Evolutionary conservation across 176 grass and related monocot species (phyloP), one percentile per base, ranked within the genome.

Genomic region (Hordeum marinum): DNA sequence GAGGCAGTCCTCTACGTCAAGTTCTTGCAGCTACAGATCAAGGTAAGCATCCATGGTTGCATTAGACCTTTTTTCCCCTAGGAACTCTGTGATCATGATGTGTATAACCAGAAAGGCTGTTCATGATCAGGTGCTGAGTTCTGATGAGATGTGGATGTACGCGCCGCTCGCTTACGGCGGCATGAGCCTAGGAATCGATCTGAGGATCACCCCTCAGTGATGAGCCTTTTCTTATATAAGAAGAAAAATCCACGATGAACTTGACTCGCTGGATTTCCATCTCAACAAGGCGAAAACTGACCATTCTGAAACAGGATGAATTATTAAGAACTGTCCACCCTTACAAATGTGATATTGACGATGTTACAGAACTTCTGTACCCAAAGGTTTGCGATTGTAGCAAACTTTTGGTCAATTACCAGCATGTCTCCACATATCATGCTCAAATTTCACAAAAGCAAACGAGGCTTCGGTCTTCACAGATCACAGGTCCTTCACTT

Each of bases 81-180:
- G 1, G 27, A 25, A 8, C 26, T 72, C 48, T 78, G 63, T 61
- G 64, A 43, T 50, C 18, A 34, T 17, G 15, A 83, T 29, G 65
- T 74, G 59, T 91, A 66, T 91, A 54, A 66, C 32, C 9, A 58
- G 63, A 85, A 70, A 69, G 7, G 0, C 72, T 65, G 50, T 76
- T 35, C 58, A 45, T 85, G n/a, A 78, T 37, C 88, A 94, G 92
- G 91, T 97, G 18, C 75, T 97, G 37, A 94, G 88, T 77, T 92
- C 89, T 39, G 95, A 94, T 62, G 92, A 92, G 71, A 42, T 91
- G 86, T 97, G 94, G 92, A 97, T 94, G 94, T 89, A 97, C 43
- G 88, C 92, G 13, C 90, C 94, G 3, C 89, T 97, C 72, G 92
- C 92, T 80, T 97, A 91, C 80, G 92, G 92, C 13, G 90, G 92